These are phyloP conservation scores for Schoenoplectus triqueter DNA, from an alignment of 202 grass and related monocot genomes.

Conservation along the genomic window DNA sequence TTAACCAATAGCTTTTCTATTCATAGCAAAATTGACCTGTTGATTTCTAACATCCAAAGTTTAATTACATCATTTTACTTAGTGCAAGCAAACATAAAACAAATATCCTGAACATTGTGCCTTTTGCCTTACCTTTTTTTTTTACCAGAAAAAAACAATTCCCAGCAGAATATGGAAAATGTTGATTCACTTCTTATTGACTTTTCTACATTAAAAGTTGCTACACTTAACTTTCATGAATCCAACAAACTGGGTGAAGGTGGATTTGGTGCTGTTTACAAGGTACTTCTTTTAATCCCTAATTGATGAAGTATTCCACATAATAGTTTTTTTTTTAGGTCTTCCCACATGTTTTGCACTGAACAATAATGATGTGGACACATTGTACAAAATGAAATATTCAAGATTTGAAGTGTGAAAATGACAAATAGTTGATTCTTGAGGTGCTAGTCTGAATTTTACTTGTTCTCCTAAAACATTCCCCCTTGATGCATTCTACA, in stretches of 20 bases:
- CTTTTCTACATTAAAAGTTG: constrained; percentile 38
- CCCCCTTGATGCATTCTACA: constrained; percentile 43
- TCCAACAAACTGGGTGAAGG: constrained; percentile 59
- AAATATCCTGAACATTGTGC: too few relatives aligned
- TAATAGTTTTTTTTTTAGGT: too few relatives aligned
- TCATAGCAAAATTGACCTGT: background rate
- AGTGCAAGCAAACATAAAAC: background rate
- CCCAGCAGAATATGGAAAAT: constrained; percentile 13
- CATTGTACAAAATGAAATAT: background rate
- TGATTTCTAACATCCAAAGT: too few relatives aligned
- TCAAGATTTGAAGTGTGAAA: background rate
- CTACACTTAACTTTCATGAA: constrained; percentile 61
- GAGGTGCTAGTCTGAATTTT: constrained; percentile 43
- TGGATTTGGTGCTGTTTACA: constrained; percentile 75
- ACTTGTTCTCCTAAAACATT: constrained; percentile 48
- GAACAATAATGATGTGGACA: background rate
- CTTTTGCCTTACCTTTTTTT: too few relatives aligned
- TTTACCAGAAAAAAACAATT: constrained; percentile 15
- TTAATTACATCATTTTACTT: too few relatives aligned
- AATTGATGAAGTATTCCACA: background rate
- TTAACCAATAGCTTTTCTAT: background rate
- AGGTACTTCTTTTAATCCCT: constrained; percentile 34
- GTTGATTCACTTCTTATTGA: constrained; percentile 26
- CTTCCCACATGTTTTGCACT: background rate
- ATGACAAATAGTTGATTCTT: constrained; percentile 44